Evolutionary conservation across 2,329 filamentous ascomycete species (phyloP).

Genomic region (Diaporthe caulivora): DNA sequence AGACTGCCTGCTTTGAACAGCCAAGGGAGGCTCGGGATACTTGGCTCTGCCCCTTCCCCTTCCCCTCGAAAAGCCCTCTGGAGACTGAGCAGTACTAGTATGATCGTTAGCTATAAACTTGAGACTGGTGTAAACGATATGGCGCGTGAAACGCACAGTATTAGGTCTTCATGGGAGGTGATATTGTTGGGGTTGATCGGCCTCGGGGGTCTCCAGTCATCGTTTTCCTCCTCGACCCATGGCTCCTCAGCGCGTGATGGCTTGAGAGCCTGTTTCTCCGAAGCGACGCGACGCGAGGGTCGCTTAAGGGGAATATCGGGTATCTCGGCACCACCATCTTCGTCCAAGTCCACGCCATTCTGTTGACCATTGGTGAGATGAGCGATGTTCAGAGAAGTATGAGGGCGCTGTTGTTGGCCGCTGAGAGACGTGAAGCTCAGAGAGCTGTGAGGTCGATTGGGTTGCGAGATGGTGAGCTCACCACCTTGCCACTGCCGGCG

Average conservation of each 20-base stretch:
- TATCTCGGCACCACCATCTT: constrained; percentile 13
- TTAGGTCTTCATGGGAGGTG: not conserved
- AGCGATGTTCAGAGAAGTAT: not conserved
- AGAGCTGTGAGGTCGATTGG: not conserved
- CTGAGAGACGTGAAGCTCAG: not conserved
- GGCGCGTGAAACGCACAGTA: not conserved
- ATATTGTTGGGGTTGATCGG: constrained; percentile 16
- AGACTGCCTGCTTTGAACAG: constrained; percentile 10
- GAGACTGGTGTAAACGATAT: not conserved
- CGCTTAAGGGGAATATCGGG: constrained; percentile 15
- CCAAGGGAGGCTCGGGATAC: not conserved
- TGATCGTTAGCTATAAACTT: not conserved
- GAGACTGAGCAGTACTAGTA: constrained; percentile 3
- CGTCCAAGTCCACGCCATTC: not conserved
- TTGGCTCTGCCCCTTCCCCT: not conserved
- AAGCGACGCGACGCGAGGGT: not conserved
- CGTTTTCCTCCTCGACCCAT: not conserved
- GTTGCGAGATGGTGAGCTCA: not conserved
- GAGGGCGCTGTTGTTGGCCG: constrained; percentile 1
- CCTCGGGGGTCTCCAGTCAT: not conserved
- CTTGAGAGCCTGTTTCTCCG: not conserved
- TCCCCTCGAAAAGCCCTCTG: not conserved
- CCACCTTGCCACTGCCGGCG: constrained; percentile 14
- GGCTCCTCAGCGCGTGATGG: not conserved
- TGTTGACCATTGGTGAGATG: constrained; percentile 3